A percentile compares a stretch with the other conserved stretches of the same genome.
phyloP scores from a whole-genome alignment of 208 protist genomes.

The Lotmaria passim region DNA sequence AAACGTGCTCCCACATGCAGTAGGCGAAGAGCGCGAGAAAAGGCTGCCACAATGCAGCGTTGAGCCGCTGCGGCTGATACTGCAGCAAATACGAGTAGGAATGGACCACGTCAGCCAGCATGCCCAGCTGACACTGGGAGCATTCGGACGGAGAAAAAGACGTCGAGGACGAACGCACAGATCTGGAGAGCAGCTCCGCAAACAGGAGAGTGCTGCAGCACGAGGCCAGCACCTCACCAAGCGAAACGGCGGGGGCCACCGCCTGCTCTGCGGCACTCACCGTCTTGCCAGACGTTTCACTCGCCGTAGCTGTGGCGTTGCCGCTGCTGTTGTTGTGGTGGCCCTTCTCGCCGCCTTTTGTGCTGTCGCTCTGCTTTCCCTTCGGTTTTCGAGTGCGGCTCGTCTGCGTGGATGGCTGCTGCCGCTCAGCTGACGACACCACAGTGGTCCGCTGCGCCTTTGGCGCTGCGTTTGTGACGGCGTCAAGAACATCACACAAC shows the following conservation, averaged over 20 bases:
- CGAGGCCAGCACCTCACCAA: conserved; percentile 6
- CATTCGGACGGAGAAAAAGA: neutral
- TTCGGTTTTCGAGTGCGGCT: conserved; percentile 8
- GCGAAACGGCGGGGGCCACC: neutral
- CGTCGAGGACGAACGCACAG: no score
- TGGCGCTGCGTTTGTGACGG: neutral
- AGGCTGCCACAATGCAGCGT: conserved; percentile 14
- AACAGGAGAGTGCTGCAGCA: conserved; percentile 4
- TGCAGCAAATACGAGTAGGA: conserved; percentile 28
- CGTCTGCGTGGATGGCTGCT: neutral
- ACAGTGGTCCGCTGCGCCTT: neutral
- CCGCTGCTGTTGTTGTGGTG: no score
- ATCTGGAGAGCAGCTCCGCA: neutral
- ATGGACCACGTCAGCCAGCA: neutral
- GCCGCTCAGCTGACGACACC: neutral
- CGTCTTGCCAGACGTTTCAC: neutral
- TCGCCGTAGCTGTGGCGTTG: neutral
- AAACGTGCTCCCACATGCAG: conserved; percentile 8
- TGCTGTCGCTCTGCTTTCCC: neutral
- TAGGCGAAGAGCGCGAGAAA: conserved; percentile 7
- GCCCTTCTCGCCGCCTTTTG: neutral
- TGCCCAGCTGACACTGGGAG: neutral
- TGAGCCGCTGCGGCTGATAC: conserved; percentile 34
- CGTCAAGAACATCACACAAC: neutral
- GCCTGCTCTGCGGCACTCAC: neutral